Evolutionary conservation across 345 rosid genomes (phyloP).

Genomic region (Salix purpurea): DNA sequence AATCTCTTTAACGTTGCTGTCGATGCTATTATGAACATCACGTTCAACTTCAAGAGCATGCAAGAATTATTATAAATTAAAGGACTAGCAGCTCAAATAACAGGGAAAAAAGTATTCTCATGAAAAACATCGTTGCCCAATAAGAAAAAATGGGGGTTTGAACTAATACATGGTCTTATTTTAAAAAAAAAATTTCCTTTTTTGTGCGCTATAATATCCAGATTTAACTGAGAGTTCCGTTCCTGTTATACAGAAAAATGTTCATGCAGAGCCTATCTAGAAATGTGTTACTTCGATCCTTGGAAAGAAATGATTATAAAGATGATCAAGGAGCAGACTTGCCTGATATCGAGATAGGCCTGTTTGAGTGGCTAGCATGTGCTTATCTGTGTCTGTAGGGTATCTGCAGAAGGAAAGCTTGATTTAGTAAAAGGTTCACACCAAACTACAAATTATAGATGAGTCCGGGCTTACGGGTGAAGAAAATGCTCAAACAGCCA

Average conservation of each 20-base stretch:
- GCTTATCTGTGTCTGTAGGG: slow-evolving; percentile 61
- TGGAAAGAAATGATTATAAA: neutral
- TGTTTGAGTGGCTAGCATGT: slow-evolving; percentile 54
- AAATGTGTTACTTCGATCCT: slow-evolving; percentile 2
- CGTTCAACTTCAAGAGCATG: neutral
- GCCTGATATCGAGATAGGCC: slow-evolving; percentile 64
- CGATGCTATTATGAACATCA: neutral
- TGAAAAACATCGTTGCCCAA: neutral
- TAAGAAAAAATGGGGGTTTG: neutral
- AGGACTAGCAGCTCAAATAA: too few relatives aligned
- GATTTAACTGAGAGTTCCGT: neutral
- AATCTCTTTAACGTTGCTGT: neutral
- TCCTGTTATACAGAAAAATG: neutral
- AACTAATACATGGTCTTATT: too few relatives aligned
- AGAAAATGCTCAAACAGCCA: slow-evolving; percentile 78
- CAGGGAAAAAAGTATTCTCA: too few relatives aligned
- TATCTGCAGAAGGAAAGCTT: slow-evolving; percentile 35
- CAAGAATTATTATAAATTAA: neutral
- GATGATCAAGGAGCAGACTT: neutral
- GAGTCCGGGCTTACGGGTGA: slow-evolving; percentile 47
- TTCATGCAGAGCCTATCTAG: neutral
- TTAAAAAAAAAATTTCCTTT: too few relatives aligned
- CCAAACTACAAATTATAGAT: neutral
- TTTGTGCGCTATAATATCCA: neutral
- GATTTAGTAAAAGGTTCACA: neutral